These are phyloP conservation scores for Rickenella mellea DNA, from an alignment of 768 basidiomycete species.

Conservation along the genomic window DNA sequence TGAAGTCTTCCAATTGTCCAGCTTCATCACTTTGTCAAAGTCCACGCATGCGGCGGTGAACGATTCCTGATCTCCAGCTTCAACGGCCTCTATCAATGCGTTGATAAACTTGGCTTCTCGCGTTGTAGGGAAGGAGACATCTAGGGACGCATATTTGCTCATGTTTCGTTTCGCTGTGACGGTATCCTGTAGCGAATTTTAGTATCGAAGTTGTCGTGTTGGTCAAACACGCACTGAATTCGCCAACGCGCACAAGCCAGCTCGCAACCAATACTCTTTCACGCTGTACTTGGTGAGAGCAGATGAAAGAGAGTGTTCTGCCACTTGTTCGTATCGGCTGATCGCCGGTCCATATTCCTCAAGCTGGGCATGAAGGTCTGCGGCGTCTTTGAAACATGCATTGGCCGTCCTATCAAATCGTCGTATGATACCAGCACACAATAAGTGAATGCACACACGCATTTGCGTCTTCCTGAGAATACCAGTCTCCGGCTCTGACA, in stretches of 20 bases:
- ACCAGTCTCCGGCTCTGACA: conserved; percentile 91
- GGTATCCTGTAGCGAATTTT: conserved; percentile 50
- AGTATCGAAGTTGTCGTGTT: not conserved
- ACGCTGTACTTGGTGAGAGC: conserved; percentile 95
- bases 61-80: conserved; percentile 56
- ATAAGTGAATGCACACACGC: conserved; percentile 51
- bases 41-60: conserved; percentile 85
- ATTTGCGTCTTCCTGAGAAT: conserved; percentile 91
- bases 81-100: conserved; percentile 69
- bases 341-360: conserved; percentile 83
- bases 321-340: conserved; percentile 83
- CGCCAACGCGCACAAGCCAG: conserved; percentile 82
- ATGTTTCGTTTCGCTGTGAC: conserved; percentile 78
- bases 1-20: conserved; percentile 94
- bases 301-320: conserved; percentile 69
- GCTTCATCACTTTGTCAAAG: conserved; percentile 83
- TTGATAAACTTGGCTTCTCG: conserved; percentile 87
- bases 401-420: conserved; percentile 71
- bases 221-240: conserved; percentile 53
- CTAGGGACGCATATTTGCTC: conserved; percentile 67
- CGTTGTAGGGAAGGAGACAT: conserved; percentile 78
- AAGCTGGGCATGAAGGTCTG: conserved; percentile 86
- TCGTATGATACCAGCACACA: conserved; percentile 1
- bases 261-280: conserved; percentile 92
- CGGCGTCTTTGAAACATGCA: conserved; percentile 92